Conservation (phyloP, 1,284 basidiomycete species). For the Vanrija pseudolonga region DNA sequence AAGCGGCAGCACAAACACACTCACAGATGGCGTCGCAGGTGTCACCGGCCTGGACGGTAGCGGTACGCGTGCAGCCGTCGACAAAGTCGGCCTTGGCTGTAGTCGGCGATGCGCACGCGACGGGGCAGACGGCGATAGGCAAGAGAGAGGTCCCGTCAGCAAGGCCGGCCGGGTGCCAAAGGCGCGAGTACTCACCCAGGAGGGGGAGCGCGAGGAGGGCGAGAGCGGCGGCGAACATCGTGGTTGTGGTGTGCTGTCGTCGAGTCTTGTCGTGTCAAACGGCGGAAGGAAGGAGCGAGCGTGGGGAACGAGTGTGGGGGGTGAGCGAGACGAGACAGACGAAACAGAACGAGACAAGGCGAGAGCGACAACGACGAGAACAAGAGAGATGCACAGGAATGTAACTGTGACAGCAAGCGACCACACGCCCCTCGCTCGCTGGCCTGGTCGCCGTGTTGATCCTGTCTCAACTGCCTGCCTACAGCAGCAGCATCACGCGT, state of each 20-base stretch:
- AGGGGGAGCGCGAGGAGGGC: conserved; percentile 21
- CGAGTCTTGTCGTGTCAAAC: too few relatives aligned
- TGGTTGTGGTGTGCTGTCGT: not conserved
- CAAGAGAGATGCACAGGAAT: too few relatives aligned
- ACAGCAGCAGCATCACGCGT: too few relatives aligned
- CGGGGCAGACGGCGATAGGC: not conserved
- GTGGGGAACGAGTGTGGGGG: not conserved
- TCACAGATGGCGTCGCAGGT: conserved; percentile 50
- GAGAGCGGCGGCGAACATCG: not conserved
- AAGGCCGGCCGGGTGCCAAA: too few relatives aligned
- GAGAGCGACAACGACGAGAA: too few relatives aligned
- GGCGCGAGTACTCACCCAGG: conserved; percentile 29
- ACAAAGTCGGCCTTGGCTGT: conserved; percentile 8
- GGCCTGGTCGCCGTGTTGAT: too few relatives aligned
- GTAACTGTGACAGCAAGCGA: too few relatives aligned
- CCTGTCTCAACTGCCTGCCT: too few relatives aligned
- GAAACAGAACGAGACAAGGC: not conserved
- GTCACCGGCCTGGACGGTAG: conserved; percentile 44
- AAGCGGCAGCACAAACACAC: conserved; percentile 10
- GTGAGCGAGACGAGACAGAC: not conserved
- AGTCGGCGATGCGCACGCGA: not conserved
- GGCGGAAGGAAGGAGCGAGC: too few relatives aligned
- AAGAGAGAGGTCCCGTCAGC: not conserved
- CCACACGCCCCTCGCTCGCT: too few relatives aligned
- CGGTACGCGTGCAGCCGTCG: conserved; percentile 42